Percentiles rank a stretch among this genome's conserved stretches.
Evolutionary conservation across 2,329 filamentous ascomycete species (phyloP).

Genomic region (Diplodia scrobiculata): DNA sequence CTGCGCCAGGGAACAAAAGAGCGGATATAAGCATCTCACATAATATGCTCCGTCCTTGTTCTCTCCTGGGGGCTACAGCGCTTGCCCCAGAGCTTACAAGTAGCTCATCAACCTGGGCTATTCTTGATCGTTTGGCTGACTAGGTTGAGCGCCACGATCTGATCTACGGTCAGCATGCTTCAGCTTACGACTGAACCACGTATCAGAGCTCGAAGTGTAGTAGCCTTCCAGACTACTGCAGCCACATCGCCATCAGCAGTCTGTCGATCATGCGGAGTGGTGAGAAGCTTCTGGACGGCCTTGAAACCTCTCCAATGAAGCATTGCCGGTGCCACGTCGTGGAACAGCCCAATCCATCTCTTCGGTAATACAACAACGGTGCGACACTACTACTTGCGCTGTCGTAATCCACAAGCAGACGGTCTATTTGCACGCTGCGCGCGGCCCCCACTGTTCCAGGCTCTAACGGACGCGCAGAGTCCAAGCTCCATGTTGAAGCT

Average conservation of each 20-base stretch:
- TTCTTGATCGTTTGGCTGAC: background rate
- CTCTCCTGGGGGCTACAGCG: background rate
- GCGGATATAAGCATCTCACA: background rate
- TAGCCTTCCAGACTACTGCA: slow-evolving; percentile 1
- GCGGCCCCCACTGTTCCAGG: background rate
- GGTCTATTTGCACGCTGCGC: background rate
- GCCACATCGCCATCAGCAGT: slow-evolving; percentile 15
- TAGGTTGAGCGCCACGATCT: background rate
- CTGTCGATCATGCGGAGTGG: slow-evolving; percentile 6
- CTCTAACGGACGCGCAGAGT: background rate
- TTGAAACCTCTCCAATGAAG: background rate
- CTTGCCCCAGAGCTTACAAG: background rate
- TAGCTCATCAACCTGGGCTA: background rate
- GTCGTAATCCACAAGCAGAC: background rate
- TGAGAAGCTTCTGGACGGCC: slow-evolving; percentile 5
- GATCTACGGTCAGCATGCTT: slow-evolving; percentile 1
- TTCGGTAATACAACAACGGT: background rate
- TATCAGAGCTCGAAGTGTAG: background rate
- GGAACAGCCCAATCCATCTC: background rate
- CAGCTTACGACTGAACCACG: background rate
- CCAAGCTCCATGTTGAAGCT: background rate
- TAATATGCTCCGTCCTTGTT: background rate
- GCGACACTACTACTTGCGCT: background rate
- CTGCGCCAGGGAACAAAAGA: background rate
- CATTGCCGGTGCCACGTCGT: background rate